These are phyloP conservation scores for Carallia brachiata DNA, from an alignment of 345 rosid species.

Conservation along the genomic window DNA sequence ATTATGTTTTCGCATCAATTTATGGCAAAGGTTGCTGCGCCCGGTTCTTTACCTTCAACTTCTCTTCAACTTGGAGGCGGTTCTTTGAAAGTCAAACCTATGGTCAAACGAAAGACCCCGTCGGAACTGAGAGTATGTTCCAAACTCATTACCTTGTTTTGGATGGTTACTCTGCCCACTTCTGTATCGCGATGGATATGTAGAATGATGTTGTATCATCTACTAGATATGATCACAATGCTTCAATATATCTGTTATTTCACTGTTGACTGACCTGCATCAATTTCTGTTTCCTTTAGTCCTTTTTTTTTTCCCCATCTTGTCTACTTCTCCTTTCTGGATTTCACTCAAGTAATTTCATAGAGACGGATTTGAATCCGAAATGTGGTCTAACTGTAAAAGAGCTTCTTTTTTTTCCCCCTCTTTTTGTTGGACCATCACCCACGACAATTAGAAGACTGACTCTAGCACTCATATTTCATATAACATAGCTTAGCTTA, in stretches of 20 bases:
- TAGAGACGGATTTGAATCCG: too few relatives aligned
- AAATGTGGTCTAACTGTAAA: too few relatives aligned
- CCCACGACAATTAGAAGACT: background rate
- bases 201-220: too few relatives aligned
- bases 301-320: too few relatives aligned
- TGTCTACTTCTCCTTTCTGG: too few relatives aligned
- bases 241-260: too few relatives aligned
- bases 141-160: conserved; percentile 9
- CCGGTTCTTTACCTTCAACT: conserved; percentile 41
- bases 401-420: background rate
- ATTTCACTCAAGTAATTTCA: too few relatives aligned
- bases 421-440: background rate
- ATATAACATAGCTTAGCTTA: background rate
- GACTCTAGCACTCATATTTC: background rate
- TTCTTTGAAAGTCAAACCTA: conserved; percentile 38
- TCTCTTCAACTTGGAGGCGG: conserved; percentile 49
- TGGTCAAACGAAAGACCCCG: conserved; percentile 74
- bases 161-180: background rate
- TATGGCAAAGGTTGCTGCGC: conserved; percentile 73
- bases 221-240: too few relatives aligned
- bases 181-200: background rate
- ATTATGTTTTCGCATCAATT: background rate
- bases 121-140: conserved; percentile 72
- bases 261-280: too few relatives aligned
- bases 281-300: too few relatives aligned